Conservation (phyloP, 1,284 basidiomycete species). For the Spongiforma sp. region DNA sequence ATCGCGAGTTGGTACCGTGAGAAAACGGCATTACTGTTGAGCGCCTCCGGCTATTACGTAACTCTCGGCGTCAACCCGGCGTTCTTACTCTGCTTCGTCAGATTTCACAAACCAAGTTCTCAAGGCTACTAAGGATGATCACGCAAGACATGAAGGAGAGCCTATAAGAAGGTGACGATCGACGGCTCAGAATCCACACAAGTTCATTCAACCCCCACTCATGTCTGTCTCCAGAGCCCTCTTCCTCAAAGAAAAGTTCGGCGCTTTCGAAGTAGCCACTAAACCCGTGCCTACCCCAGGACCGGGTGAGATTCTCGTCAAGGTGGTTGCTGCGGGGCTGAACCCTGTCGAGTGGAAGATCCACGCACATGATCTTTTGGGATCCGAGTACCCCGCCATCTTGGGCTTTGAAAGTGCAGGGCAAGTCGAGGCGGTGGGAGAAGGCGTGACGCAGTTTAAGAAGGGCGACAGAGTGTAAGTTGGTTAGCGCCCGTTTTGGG, state of each 20-base stretch:
- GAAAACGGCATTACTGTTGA: no score
- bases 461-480: conserved; percentile 65
- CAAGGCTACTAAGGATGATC: no score
- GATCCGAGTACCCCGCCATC: conserved; percentile 46
- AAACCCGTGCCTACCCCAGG: conserved; percentile 30
- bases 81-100: no score
- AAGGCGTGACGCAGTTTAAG: conserved; percentile 52
- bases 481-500: conserved; percentile 7
- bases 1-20: no score
- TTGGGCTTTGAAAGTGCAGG: conserved; percentile 66
- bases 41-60: no score
- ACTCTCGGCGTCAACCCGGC: no score
- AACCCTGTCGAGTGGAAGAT: conserved; percentile 49
- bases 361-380: conserved; percentile 37
- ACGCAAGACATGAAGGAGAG: no score
- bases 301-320: conserved; percentile 47
- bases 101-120: no score
- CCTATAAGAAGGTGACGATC: no score
- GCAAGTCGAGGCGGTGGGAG: conserved; percentile 57
- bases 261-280: conserved; percentile 21
- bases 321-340: conserved; percentile 46
- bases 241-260: conserved; percentile 30
- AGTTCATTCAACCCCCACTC: neutral
- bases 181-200: no score
- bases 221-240: conserved; percentile 26